Evolutionary conservation across 768 basidiomycete genomes (phyloP), one percentile per base, ranked within the genome.

Genomic region (Jaapia argillacea): DNA sequence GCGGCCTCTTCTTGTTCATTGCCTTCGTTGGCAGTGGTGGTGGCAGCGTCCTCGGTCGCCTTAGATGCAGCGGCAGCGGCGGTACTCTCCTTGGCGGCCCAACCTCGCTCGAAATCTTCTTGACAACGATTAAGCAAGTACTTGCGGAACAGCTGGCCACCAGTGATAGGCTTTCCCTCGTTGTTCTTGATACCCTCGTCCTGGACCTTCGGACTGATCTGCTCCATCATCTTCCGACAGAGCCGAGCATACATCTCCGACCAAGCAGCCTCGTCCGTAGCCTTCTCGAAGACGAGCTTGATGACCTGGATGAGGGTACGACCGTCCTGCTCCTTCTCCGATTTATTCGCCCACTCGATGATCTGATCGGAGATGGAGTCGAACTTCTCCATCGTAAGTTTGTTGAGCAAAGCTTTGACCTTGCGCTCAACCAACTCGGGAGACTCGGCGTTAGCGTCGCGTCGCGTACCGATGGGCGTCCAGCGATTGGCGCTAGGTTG

Each of bases 181-280:
- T 67, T 35, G 50, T 79, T 81, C 66, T 72, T 79, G 65, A 94
- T 86, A 6, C 82, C 79, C 46, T 91, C 87, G 58, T 97, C 93
- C 53, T 84, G 82, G 4, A 97, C 88, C 47, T 85, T 80, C 24
- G 81, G 70, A 45, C 82, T 88, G 59, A 98, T 86, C 58, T 78
- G 79, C 64, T 92, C 89, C 85, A 93, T 88, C 79, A 97, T 85
- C 74, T 91, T 88, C 51, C 89, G 72, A 59, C 93, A 97, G 28
- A 99, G 70, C 24, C 86, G 81, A 24, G 94, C 94, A 60, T 99
- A 97, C 90, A 97, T 97, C 69, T 89, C 85, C 2, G 89, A 93
- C 85, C 89, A 93, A 6, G 81, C 78, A 35, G 89, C 89, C 61
- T 96, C 93, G 60, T 96, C 92, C 5, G 89, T 96, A 6, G 92